Evolutionary conservation across 106 monocot species (phyloP), one percentile per base, ranked within the genome.

Genomic region (Iris macrosiphon): DNA sequence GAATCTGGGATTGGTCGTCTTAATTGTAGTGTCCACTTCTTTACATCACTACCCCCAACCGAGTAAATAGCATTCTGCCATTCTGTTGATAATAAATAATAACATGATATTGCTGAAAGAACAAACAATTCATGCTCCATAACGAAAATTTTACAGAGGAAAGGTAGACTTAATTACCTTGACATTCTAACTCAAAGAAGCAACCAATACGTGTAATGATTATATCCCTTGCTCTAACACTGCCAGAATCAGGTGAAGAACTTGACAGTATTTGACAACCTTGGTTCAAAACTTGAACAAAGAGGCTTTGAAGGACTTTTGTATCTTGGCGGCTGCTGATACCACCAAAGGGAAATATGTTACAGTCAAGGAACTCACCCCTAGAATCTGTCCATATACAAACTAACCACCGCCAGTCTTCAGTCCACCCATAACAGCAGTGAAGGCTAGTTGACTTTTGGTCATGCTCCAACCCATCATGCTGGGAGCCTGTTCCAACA

Each of bases 391-490:
- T 96, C 95, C 95, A 96, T n/a, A 96, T 75, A 57, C 89, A 86
- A 23, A 82, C 68, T 27, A 96, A 52, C 95, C 95, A 96, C 40
- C 82, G 82, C 95, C 95, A 96, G 41, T 96, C 95, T 66, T 96
- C 95, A 9, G 95, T 96, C 95, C 95, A 96, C 18, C 95, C 95
- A 75, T 96, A 96, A 65, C 82, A 90, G 50, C 95, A 96, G 49
- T 96, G 95, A 76, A 96, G 82, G 56, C 90, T 89, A 25, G 79
- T 43, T 13, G 59, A 38, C 56, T 64, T 73, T 38, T 47, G 34
- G 4, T 85, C 84, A 55, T 65, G 59, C 18, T 92, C 92, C 18
- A 61, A 55, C 18, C 60, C 75, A 59, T 86, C 89, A 57, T 48
- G 17, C 1, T 48, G 3, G 42, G 79, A 68, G 34, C 41, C 54